phyloP scores from a whole-genome alignment of 208 protist species.

The Porcisia deanei region DNA sequence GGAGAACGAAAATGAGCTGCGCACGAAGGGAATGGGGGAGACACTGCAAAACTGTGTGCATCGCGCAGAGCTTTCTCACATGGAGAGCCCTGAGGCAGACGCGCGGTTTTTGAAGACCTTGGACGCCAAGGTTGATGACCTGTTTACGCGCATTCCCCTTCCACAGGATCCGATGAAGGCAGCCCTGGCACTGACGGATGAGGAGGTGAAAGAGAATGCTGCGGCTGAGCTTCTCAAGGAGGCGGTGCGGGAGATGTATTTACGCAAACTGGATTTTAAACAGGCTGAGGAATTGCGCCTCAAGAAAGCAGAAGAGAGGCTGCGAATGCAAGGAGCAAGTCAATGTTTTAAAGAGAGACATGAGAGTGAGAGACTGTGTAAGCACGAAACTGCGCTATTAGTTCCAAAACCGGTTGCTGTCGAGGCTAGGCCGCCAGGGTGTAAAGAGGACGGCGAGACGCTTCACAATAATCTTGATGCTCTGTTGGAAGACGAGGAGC shows the following conservation, averaged over 20 bases:
- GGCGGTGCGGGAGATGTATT: constrained; percentile 79
- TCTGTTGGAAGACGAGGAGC: constrained; percentile 1
- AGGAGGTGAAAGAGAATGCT: constrained; percentile 67
- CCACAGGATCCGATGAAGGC: constrained; percentile 81
- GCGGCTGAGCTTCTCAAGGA: constrained; percentile 74
- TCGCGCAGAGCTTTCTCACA: constrained; percentile 70
- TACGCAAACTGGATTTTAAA: constrained; percentile 51
- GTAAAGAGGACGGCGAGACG: neutral
- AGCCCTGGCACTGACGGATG: constrained; percentile 70
- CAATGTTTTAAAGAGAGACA: constrained; percentile 29
- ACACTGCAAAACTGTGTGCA: constrained; percentile 55
- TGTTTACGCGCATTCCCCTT: constrained; percentile 74
- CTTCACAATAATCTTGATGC: neutral
- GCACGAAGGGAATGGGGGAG: constrained; percentile 48
- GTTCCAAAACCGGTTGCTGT: neutral
- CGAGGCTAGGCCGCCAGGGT: neutral
- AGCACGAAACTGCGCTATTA: neutral
- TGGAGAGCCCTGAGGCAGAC: constrained; percentile 86
- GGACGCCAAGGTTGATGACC: constrained; percentile 51
- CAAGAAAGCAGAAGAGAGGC: constrained; percentile 53
- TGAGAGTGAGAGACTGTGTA: constrained; percentile 10
- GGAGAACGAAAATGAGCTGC: constrained; percentile 46
- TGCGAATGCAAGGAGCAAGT: constrained; percentile 24
- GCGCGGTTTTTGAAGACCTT: constrained; percentile 50
- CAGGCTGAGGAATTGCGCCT: constrained; percentile 72